Conservation (phyloP, 371 early-diverging fungal species). For the Actinomucor elegans region DNA sequence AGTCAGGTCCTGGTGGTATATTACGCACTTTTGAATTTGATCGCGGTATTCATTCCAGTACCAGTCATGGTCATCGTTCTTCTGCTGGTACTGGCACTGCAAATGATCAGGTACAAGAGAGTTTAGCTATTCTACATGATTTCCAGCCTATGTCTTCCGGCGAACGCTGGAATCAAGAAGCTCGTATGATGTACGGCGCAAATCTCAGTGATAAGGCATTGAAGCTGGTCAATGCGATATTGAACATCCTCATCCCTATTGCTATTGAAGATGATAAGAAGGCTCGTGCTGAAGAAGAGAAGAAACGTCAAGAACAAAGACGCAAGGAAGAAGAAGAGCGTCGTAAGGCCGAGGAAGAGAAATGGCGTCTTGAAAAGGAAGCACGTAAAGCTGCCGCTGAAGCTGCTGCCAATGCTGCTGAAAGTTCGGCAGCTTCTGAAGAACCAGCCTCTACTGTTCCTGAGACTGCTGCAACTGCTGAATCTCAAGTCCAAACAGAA, state of each 20-base stretch:
- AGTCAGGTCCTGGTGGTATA: slow-evolving; percentile 39
- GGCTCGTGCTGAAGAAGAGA: slow-evolving; percentile 55
- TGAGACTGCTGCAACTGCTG: slow-evolving; percentile 35
- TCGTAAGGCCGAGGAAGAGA: slow-evolving; percentile 55
- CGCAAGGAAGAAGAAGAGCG: slow-evolving; percentile 47
- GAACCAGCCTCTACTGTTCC: slow-evolving; percentile 22
- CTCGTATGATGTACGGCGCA: slow-evolving; percentile 76
- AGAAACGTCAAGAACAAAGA: slow-evolving; percentile 41
- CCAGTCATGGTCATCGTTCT: not conserved
- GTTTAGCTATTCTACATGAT: slow-evolving; percentile 60
- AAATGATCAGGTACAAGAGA: slow-evolving; percentile 34
- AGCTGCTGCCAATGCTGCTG: slow-evolving; percentile 32
- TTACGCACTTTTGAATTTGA: slow-evolving; percentile 49
- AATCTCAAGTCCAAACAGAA: slow-evolving; percentile 57
- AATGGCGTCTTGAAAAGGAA: slow-evolving; percentile 37
- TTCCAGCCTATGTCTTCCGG: slow-evolving; percentile 73
- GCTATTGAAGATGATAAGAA: slow-evolving; percentile 72
- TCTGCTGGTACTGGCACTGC: not conserved
- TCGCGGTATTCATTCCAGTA: slow-evolving; percentile 7
- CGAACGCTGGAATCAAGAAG: slow-evolving; percentile 91
- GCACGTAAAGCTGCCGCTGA: slow-evolving; percentile 22
- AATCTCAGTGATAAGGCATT: slow-evolving; percentile 59
- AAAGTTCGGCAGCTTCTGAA: slow-evolving; percentile 20
- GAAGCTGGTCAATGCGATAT: slow-evolving; percentile 59
- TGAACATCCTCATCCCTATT: slow-evolving; percentile 75